Evolutionary conservation across 306 rosid species (phyloP).

Genomic region (Prunus mongolica): DNA sequence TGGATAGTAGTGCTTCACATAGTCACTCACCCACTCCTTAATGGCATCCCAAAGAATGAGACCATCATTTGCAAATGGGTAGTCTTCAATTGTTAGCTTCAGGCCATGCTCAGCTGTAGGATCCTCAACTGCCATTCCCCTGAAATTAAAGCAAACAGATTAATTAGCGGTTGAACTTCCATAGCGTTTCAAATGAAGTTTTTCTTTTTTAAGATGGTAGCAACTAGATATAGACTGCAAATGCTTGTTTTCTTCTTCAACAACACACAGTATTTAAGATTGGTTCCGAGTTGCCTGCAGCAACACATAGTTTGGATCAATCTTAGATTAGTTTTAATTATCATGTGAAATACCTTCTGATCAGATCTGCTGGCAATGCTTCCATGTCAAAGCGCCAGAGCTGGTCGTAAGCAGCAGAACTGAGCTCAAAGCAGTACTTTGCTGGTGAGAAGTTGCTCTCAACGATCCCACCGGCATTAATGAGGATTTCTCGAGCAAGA

Average conservation of each 20-base stretch:
- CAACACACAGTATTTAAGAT: too few relatives aligned
- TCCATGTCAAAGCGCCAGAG: conserved; percentile 37
- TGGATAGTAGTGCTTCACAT: conserved; percentile 33
- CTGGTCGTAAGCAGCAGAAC: conserved; percentile 29
- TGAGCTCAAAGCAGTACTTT: conserved; percentile 23
- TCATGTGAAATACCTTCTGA: conserved; percentile 19
- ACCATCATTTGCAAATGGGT: conserved; percentile 42
- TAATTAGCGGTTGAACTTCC: not conserved
- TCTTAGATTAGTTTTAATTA: not conserved
- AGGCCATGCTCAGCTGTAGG: conserved; percentile 32
- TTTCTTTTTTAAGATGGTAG: too few relatives aligned
- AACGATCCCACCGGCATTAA: conserved; percentile 33
- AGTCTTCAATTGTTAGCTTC: conserved; percentile 38
- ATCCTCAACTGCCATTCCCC: conserved; percentile 45
- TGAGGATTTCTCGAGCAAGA: conserved; percentile 24
- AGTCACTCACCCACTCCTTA: conserved; percentile 33
- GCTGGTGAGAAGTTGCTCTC: conserved; percentile 29
- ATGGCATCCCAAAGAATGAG: conserved; percentile 32
- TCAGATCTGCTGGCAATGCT: conserved; percentile 40
- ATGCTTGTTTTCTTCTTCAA: too few relatives aligned
- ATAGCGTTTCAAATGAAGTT: not conserved
- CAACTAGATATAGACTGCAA: too few relatives aligned
- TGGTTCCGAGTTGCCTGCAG: too few relatives aligned
- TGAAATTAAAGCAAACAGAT: not conserved
- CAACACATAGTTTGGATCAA: not conserved